These are phyloP conservation scores for Penicillium freii DNA, from an alignment of 2,329 filamentous ascomycete species.

Conservation along the genomic window DNA sequence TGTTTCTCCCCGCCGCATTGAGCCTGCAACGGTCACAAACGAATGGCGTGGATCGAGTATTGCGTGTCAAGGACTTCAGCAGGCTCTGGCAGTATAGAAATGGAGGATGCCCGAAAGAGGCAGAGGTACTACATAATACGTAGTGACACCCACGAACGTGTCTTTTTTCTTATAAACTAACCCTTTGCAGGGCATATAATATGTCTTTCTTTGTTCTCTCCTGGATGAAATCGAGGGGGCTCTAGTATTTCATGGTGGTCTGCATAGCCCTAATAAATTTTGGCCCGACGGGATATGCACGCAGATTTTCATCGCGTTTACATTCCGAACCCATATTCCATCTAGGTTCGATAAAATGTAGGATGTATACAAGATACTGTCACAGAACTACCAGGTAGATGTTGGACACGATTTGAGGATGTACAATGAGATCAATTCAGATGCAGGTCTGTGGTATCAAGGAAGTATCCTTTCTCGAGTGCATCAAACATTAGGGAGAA, in stretches of 20 bases:
- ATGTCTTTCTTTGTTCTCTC: not conserved
- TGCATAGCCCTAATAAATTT: not conserved
- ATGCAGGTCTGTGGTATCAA: slow-evolving; percentile 8
- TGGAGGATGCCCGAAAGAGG: slow-evolving; percentile 25
- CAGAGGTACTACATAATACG: not conserved
- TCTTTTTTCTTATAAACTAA: not conserved
- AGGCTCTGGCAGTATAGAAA: slow-evolving; percentile 44
- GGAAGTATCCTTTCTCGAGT: slow-evolving; percentile 8
- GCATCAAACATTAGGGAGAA: slow-evolving; percentile 5
- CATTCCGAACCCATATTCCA: not conserved
- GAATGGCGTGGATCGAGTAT: not conserved
- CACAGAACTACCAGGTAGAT: not conserved
- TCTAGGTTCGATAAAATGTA: not conserved
- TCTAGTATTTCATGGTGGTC: not conserved
- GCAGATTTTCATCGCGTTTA: not conserved
- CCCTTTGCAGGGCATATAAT: not conserved
- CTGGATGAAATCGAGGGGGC: not conserved
- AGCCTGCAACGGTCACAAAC: not conserved
- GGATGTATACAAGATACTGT: not conserved
- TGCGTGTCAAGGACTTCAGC: slow-evolving; percentile 39
- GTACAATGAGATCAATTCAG: slow-evolving; percentile 7
- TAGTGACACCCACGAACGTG: not conserved
- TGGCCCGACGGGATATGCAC: not conserved
- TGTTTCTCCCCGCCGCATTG: slow-evolving; percentile 8
- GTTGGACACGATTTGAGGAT: not conserved